A percentile compares a stretch with the other conserved stretches of the same genome.
phyloP scores from a whole-genome alignment of 73 alveolate species.

The Paramecium bursaria region DNA sequence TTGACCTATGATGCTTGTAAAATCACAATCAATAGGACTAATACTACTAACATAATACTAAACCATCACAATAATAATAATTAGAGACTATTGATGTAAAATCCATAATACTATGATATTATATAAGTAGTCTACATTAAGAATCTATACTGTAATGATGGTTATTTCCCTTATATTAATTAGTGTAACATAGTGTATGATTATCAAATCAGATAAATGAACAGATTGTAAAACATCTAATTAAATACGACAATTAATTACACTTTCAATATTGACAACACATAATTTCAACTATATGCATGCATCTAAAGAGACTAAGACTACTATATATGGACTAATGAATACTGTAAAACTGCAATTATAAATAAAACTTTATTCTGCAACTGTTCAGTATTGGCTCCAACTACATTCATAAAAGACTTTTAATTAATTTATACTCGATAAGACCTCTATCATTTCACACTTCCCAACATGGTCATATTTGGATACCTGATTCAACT shows the following conservation, averaged over 20 bases:
- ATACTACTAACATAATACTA: no score
- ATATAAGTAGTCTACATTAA: background rate
- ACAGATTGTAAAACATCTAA: slow-evolving; percentile 14
- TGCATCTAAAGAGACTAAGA: background rate
- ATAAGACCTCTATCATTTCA: no score
- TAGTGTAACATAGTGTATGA: background rate
- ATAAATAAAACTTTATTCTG: background rate
- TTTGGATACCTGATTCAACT: no score
- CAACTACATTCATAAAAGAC: no score
- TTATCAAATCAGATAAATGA: background rate
- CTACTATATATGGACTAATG: slow-evolving; percentile 20
- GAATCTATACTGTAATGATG: background rate
- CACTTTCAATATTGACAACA: background rate
- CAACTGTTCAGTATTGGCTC: slow-evolving; percentile 18
- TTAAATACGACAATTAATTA: background rate
- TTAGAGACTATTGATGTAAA: background rate
- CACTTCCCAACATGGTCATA: no score
- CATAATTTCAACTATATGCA: background rate
- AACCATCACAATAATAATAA: background rate
- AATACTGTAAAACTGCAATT: background rate
- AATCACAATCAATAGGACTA: background rate
- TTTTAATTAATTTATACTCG: no score
- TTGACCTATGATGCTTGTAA: background rate
- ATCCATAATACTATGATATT: background rate
- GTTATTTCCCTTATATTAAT: background rate